Evolutionary conservation across 163 green algal genomes (phyloP), one percentile per base, ranked within the genome.

Genomic region (Chlamydomonas reinhardtii): DNA sequence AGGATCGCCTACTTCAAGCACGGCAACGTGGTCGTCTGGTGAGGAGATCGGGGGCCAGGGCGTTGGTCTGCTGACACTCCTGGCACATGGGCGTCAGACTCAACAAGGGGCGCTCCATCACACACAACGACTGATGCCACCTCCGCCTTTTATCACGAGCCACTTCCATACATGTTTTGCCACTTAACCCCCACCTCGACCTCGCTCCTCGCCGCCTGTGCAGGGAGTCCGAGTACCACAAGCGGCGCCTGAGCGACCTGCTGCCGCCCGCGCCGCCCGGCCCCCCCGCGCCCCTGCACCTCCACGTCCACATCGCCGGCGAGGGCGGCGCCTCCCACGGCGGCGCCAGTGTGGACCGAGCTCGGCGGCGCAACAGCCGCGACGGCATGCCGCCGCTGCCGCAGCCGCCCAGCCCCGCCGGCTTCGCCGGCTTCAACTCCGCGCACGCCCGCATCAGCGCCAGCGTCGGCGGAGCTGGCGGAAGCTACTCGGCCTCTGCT

Each of bases 1-100:
- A 56, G 89, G 0, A 93, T 93, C 24, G 89, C 76, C 8, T 93
- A 79, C 43, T 93, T 90, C 71, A 88, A 89, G 43, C 82, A 91
- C 66, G 74, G 76, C 24, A 72, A 71, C 16, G 76, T 37, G 2
- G 27, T 93, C 14, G 89, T 92, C 14, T 93, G 89, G 89, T 92
- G 83, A 54, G 89, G 52, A 12, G 25, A n/a, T 3, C n/a, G 29
- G 11, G 24, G 65, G 5, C 25, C 4, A 16, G 3, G 25, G 8
- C 9, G 6, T 14, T 16, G 61, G 61, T 14, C 22, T 11, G 25
- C 61, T 31, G 61, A 11, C 4, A 27, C 25, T n/a, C n/a, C n/a
- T n/a, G n/a, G n/a, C n/a, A n/a, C n/a, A n/a, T n/a, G n/a, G n/a
- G n/a, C n/a, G n/a, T n/a, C n/a, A n/a, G n/a, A n/a, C n/a, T n/a